Evolutionary conservation across 2,329 filamentous ascomycete species (phyloP), one percentile per base, ranked within the genome.

Genomic region (Fusarium haematococcum): DNA sequence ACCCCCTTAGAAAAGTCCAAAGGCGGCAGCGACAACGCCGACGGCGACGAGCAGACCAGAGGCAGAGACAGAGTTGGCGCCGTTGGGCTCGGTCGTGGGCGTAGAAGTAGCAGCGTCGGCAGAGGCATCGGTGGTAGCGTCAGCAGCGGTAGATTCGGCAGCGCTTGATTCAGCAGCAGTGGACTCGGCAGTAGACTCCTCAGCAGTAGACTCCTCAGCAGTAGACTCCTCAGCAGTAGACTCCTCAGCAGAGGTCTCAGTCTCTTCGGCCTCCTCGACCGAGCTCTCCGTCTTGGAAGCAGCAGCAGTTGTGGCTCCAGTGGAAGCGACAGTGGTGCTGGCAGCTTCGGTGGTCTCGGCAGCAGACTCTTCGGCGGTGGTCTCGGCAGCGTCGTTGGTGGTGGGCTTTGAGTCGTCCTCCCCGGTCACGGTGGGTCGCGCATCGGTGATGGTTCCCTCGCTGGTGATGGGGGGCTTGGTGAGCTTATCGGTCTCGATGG

Each of bases 1-100:
- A 35, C 27, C 50, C 33, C 1, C 48, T 69, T 69, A 74, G 27
- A 69, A 18, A 2, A 74, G 54, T n/a, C 71, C 65, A 61, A 73
- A 75, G 4, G 69, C 6, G 1, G 48, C 71, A 23, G 41, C 62
- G 4, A 43, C 58, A 37, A 62, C 23, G 27, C 71, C 71, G 5
- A 33, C 41, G 3, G 48, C 45, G 13, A 32, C 58, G 2, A 72
- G 57, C 3, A 65, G 20, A 5, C 50, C 23, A 0, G 71, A 57
- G 3, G 18, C 27, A 0, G 10, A 25, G n/a, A 52, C 27, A 10
- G 54, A 63, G 8, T 64, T 54, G 16, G 68, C 71, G 27, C 27
- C 41, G 25, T 69, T 75, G 6, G 56, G 39, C 2, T 45, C 71
- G 4, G 65, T 41, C 1, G 68, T 56, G 25, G 68, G 65, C 0